phyloP scores from a whole-genome alignment of 805 yeast species.

The Maudiozyma saulgeensis region DNA sequence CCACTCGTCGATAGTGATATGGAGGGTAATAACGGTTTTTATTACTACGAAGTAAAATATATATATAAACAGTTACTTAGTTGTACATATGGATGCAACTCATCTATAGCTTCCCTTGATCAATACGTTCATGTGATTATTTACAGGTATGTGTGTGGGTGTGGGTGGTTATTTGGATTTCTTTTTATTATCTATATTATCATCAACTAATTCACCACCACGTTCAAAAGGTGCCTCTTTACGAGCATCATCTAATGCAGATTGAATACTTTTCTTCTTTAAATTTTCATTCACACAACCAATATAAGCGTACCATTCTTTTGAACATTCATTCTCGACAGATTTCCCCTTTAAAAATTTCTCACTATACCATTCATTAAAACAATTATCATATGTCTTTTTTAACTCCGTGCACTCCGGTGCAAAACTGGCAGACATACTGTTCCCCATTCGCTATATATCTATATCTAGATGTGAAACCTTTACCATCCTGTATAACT shows the following conservation, averaged over 20 bases:
- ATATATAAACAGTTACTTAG: too few relatives aligned
- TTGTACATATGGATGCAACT: too few relatives aligned
- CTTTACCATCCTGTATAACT: too few relatives aligned
- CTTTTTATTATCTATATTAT: neutral
- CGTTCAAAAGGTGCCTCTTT: slow-evolving; percentile 81
- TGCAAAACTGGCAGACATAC: slow-evolving; percentile 83
- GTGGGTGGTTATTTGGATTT: neutral
- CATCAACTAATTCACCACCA: slow-evolving; percentile 40
- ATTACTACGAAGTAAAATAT: too few relatives aligned
- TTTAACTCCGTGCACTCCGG: slow-evolving; percentile 91
- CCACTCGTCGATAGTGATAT: neutral
- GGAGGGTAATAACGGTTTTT: neutral
- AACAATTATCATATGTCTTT: slow-evolving; percentile 82
- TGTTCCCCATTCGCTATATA: slow-evolving; percentile 45
- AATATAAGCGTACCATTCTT: slow-evolving; percentile 78
- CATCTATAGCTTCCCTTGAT: too few relatives aligned
- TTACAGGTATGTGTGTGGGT: neutral
- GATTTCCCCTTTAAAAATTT: slow-evolving; percentile 49
- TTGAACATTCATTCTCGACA: slow-evolving; percentile 79
- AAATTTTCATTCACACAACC: slow-evolving; percentile 73
- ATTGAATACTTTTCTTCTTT: slow-evolving; percentile 65
- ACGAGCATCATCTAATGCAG: slow-evolving; percentile 80
- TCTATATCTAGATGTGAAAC: too few relatives aligned
- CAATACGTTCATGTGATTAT: neutral
- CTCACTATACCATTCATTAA: slow-evolving; percentile 91